phyloP scores from a whole-genome alignment of 495 filamentous ascomycete species.

The Lophiotrema nucula region DNA sequence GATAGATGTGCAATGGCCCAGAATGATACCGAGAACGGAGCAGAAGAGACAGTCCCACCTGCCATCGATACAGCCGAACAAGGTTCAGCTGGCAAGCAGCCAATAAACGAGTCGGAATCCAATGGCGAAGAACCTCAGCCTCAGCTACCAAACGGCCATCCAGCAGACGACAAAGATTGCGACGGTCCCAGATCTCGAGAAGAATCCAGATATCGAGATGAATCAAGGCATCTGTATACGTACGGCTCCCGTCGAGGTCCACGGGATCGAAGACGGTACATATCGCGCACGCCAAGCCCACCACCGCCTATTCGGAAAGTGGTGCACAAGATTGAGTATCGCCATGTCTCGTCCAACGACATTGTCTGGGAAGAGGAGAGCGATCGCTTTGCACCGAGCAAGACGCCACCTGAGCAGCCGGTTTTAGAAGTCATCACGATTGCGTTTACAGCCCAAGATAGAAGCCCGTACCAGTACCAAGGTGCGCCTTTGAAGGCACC shows the following conservation, averaged over 20 bases:
- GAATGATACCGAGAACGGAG: not conserved
- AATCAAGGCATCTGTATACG: not conserved
- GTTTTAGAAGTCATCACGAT: slow-evolving; percentile 26
- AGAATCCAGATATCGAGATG: no score
- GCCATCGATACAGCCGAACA: not conserved
- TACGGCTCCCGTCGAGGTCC: no score
- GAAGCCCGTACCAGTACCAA: slow-evolving; percentile 14
- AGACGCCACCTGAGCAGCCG: slow-evolving; percentile 21
- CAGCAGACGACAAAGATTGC: no score
- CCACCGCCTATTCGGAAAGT: slow-evolving; percentile 12
- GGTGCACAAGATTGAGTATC: slow-evolving; percentile 29
- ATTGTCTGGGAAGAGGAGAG: slow-evolving; percentile 26
- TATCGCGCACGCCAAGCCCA: slow-evolving; percentile 4
- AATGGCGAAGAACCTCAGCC: no score
- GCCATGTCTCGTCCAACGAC: slow-evolving; percentile 23
- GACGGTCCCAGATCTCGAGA: no score
- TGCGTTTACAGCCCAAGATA: slow-evolving; percentile 17
- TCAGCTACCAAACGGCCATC: no score
- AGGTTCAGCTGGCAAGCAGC: no score
- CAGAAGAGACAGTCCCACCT: not conserved
- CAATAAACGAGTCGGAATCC: no score
- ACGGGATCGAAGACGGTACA: not conserved
- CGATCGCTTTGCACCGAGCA: slow-evolving; percentile 14
- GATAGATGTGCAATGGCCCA: not conserved
- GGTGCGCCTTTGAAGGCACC: slow-evolving; percentile 13